Base-by-base conservation (phyloP, 2,329 filamentous ascomycete species). In the Fusarium penzigii region DNA sequence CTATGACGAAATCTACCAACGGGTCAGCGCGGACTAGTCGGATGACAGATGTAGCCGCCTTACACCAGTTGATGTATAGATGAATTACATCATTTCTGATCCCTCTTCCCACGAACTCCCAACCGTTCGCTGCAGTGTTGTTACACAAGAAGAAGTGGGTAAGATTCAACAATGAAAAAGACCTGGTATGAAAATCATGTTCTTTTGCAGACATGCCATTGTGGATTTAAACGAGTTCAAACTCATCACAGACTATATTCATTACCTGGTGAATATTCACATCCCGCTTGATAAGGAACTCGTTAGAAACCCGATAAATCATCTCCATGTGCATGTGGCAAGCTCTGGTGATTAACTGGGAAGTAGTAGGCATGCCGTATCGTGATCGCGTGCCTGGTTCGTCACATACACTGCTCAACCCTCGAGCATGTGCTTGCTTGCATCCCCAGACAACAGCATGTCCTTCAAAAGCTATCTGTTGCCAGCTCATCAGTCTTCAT, bases 1-100 rank as follows among this genome's bases (percentile, higher is more conserved):
- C 39, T 53, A 61, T 55, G 44, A 53, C 52, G 53, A 51, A 55
- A 39, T 43, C 47, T 58, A 63, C 50, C 53, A 45, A 29, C 32
- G 13, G 17, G 17, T 7, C 34, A 40, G 25, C 39, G 46, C 17
- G 25, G 34, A 44, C 29, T 14, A 17, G 29, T 40, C 41, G 43
- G 38, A 50, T 43, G 58, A 57, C 52, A 57, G 52, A 61, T 55
- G 59, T 63, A 34, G 39, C 20, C 32, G 39, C 39, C 17, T 39
- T 40, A 40, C 25, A 25, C 20, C 20, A 5, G 32, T 32, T 36
- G 13, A 36, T 36, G 32, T 36, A 14, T 9, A 36, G 32, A 11
- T 36, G 14, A 41, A 62, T 64, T 62, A 62, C 52, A 61, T 64
- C 61, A 59, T 58, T 52, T n/a, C 9, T 49, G 39, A 42, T 38